Evolutionary conservation across 2,329 filamentous ascomycete genomes (phyloP).

Genomic region (Cladophialophora immunda): DNA sequence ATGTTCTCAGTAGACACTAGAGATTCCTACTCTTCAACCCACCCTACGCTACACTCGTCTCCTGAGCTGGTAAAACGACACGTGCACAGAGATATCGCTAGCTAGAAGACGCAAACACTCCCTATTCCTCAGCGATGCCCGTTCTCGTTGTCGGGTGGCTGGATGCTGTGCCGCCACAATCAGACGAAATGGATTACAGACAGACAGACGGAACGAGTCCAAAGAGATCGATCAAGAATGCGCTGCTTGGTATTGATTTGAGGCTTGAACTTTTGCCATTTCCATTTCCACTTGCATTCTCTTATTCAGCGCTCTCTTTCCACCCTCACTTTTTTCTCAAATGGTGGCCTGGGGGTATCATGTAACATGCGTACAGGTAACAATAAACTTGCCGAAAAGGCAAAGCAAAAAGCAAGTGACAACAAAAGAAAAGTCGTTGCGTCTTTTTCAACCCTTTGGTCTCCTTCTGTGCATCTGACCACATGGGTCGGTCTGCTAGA

Average conservation of each 20-base stretch:
- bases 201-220: no score
- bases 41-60: no score
- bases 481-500: neutral
- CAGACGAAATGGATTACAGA: no score
- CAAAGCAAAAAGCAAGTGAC: neutral
- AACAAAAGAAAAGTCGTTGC: constrained; percentile 4
- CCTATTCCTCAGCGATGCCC: no score
- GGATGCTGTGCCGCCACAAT: no score
- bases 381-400: neutral
- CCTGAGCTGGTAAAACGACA: no score
- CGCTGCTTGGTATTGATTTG: neutral
- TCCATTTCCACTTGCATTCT: neutral
- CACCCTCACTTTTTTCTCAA: neutral
- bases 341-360: constrained; percentile 9
- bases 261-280: neutral
- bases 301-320: neutral
- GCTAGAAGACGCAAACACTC: no score
- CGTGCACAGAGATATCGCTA: no score
- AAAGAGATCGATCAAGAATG: no score
- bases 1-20: no score
- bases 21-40: no score
- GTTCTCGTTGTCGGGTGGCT: no score
- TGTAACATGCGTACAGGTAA: neutral
- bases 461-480: neutral
- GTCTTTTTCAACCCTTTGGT: neutral